Base-by-base conservation (phyloP, 768 basidiomycete species). In the Amyloporia xantha region DNA sequence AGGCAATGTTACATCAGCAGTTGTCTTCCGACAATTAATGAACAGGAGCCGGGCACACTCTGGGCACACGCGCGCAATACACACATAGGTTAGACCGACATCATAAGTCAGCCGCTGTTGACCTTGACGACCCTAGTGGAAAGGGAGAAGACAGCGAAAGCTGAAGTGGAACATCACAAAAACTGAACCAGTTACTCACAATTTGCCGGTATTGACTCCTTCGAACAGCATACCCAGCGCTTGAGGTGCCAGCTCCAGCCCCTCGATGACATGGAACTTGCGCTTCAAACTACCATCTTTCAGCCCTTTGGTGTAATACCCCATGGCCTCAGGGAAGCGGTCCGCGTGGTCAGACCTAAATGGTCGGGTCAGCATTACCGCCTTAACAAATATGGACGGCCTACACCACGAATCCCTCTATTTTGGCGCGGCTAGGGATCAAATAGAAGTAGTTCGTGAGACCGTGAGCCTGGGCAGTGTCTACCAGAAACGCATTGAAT, bases 401-500 rank as follows among this genome's bases (percentile, higher is more conserved):
- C 41, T 60, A 86, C 83, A 90, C 76, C 57, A 94, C 71, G 68
- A 92, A 96, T 6, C 94, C 94, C 60, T 87, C 72, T 1, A 97
- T 79, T 35, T 72, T 84, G 13, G 87, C 90, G 37, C 91, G 78
- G 60, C 85, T 83, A 0, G 76, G 59, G 55, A 96, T 92, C 47
- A 96, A 68, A 48, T 71, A 79, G 28, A 75, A 54, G 59, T 90
- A 91, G 43, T 76, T 75, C 50, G 76, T 69, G 13, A 94, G 71
- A 12, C 87, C 87, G 51, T 73, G 76, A 1, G 87, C 83, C 51
- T 74, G 76, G 1, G 69, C 48, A 24, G 71, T 62, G 60, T 87
- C 85, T 87, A 56, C 30, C 30, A 33, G 30, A 7, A 33, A 7
- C 30, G n/a, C n/a, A n/a, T n/a, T n/a, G n/a, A n/a, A n/a, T n/a